Percentiles rank a stretch among this genome's conserved stretches.
phyloP scores from a whole-genome alignment of 331 rosid genomes.

The Dryas integrifolia region DNA sequence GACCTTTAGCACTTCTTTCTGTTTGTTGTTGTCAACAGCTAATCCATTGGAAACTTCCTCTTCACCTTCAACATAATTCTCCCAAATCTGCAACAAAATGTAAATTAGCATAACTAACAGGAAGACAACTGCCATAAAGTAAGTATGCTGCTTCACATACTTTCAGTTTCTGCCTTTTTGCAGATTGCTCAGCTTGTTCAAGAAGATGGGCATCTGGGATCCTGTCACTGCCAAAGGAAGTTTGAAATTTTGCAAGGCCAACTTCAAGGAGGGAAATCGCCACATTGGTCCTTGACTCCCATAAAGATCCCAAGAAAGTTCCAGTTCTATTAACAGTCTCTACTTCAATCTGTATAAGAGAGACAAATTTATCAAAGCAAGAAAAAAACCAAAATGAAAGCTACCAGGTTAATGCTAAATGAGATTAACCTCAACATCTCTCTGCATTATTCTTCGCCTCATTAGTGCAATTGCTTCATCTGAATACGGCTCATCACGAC shows the following conservation, averaged over 20 bases:
- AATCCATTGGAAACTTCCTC: slow-evolving; percentile 67
- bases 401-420: slow-evolving; percentile 5
- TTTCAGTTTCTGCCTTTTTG: slow-evolving; percentile 64
- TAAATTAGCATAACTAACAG: slow-evolving; percentile 27
- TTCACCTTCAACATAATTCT: slow-evolving; percentile 74
- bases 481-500: slow-evolving; percentile 81
- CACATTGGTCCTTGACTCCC: slow-evolving; percentile 78
- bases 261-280: slow-evolving; percentile 72
- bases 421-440: slow-evolving; percentile 75
- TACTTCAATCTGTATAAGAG: slow-evolving; percentile 61
- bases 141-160: slow-evolving; percentile 44
- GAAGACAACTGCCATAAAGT: neutral
- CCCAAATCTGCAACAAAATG: slow-evolving; percentile 66
- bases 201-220: slow-evolving; percentile 75
- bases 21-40: slow-evolving; percentile 64
- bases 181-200: slow-evolving; percentile 81
- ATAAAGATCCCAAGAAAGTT: slow-evolving; percentile 86
- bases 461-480: slow-evolving; percentile 82
- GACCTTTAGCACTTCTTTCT: slow-evolving; percentile 90
- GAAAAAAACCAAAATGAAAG: slow-evolving; percentile 13
- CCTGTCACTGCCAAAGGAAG: slow-evolving; percentile 79
- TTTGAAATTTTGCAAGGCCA: slow-evolving; percentile 78
- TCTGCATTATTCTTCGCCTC: slow-evolving; percentile 91
- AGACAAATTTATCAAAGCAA: neutral
- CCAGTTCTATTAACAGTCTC: slow-evolving; percentile 92